A percentile compares a stretch with the other conserved stretches of the same genome.
Conservation (phyloP, 2,329 filamentous ascomycete genomes). For the Clarireedia monteithiana region DNA sequence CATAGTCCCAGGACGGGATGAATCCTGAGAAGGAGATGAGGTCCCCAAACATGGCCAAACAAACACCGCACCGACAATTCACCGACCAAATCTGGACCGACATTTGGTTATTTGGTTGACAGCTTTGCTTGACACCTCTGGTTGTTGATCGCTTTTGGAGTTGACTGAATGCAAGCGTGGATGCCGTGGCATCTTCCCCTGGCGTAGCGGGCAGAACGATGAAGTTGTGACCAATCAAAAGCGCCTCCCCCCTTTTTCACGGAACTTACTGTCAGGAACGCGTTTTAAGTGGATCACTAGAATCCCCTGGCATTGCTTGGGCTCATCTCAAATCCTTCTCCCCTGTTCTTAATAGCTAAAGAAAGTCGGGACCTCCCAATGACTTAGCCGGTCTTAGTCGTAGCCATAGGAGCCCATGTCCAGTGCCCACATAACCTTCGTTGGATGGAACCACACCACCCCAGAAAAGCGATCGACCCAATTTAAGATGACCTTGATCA, state of each 20-base stretch:
- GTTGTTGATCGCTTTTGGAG: constrained; percentile 5
- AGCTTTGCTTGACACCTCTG: constrained; percentile 4
- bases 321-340: constrained; percentile 23
- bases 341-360: constrained; percentile 14
- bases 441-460: constrained; percentile 1
- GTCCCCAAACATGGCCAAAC: no score
- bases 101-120: no score
- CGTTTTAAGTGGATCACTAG: constrained; percentile 18
- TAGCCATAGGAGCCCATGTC: not conserved
- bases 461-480: constrained; percentile 1
- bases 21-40: no score
- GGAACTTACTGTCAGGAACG: constrained; percentile 16
- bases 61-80: no score
- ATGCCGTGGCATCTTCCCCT: constrained; percentile 10
- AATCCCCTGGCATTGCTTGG: constrained; percentile 12
- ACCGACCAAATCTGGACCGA: no score
- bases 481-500: constrained; percentile 8
- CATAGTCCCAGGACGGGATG: not conserved
- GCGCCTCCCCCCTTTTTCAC: not conserved
- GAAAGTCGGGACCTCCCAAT: constrained; percentile 1
- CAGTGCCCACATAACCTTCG: not conserved
- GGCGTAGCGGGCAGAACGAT: constrained; percentile 8
- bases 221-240: constrained; percentile 12
- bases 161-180: not conserved
- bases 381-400: not conserved